phyloP scores from a whole-genome alignment of 495 filamentous ascomycete genomes.

The Xylaria palmicola region DNA sequence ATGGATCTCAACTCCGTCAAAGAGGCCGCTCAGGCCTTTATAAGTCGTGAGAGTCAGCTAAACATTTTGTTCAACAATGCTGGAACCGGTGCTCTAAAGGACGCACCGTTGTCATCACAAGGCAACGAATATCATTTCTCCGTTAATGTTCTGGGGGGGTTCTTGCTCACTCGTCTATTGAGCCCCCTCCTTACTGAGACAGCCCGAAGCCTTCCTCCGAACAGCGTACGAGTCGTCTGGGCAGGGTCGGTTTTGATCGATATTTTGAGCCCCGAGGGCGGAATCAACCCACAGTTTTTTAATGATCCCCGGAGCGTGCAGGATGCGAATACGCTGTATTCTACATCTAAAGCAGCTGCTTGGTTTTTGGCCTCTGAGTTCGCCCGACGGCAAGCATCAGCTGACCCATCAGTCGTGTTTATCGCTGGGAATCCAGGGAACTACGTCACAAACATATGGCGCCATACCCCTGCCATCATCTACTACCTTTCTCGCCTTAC shows the following conservation, averaged over 20 bases:
- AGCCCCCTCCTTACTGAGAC: constrained; percentile 29
- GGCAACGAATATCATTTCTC: constrained; percentile 39
- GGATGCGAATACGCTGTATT: constrained; percentile 33
- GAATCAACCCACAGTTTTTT: constrained; percentile 29
- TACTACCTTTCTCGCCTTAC: constrained; percentile 17
- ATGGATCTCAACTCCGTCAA: constrained; percentile 27
- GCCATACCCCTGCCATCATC: constrained; percentile 13
- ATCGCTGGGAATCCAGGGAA: constrained; percentile 44
- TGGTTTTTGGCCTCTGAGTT: constrained; percentile 39
- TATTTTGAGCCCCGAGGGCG: constrained; percentile 28
- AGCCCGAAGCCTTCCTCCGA: constrained; percentile 21
- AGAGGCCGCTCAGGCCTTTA: constrained; percentile 15
- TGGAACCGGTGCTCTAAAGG: constrained; percentile 36
- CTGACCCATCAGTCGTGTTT: constrained; percentile 18
- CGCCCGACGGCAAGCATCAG: constrained; percentile 18
- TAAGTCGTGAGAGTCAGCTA: constrained; percentile 24
- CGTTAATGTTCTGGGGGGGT: constrained; percentile 35
- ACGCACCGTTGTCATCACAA: constrained; percentile 31
- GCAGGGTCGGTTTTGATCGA: constrained; percentile 27
- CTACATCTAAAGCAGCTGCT: constrained; percentile 40
- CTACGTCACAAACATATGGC: constrained; percentile 31
- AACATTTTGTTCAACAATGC: constrained; percentile 37
- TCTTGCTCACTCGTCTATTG: constrained; percentile 40
- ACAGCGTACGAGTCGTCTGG: constrained; percentile 43
- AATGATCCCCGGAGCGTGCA: constrained; percentile 18